Conservation (phyloP, 2,329 filamentous ascomycete genomes). For the Paraconiothyrium sp. region DNA sequence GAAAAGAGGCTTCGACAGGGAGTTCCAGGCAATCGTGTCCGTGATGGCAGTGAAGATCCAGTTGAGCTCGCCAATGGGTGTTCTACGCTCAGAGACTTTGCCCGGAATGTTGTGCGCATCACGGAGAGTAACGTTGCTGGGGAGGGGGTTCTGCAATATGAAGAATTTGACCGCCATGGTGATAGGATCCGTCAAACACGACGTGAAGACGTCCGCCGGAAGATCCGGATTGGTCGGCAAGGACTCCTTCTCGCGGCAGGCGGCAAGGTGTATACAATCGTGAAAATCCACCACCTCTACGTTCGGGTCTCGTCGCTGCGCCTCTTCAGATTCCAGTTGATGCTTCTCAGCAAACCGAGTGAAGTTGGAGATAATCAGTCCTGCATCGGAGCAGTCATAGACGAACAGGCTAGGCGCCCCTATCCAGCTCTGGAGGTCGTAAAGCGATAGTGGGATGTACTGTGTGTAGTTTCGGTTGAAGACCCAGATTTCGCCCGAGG, state of each 20-base stretch:
- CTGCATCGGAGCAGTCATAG: slow-evolving; percentile 96
- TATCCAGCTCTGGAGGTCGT: slow-evolving; percentile 94
- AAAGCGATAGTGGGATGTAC: slow-evolving; percentile 96
- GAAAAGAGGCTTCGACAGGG: slow-evolving; percentile 86
- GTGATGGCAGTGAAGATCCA: slow-evolving; percentile 99
- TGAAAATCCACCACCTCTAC: slow-evolving; percentile 71
- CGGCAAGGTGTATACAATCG: slow-evolving; percentile 91
- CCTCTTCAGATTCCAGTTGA: slow-evolving; percentile 84
- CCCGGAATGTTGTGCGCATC: slow-evolving; percentile 90
- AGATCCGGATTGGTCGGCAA: slow-evolving; percentile 93
- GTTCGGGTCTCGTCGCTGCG: slow-evolving; percentile 77
- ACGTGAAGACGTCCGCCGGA: slow-evolving; percentile 94
- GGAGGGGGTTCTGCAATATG: slow-evolving; percentile 86
- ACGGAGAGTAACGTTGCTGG: slow-evolving; percentile 75
- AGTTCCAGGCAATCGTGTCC: slow-evolving; percentile 98
- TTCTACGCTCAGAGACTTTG: slow-evolving; percentile 88
- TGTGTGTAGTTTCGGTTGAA: slow-evolving; percentile 99
- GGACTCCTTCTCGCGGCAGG: slow-evolving; percentile 89
- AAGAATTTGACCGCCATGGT: slow-evolving; percentile 98
- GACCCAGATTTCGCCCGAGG: slow-evolving; percentile 97
- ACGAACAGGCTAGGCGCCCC: slow-evolving; percentile 96
- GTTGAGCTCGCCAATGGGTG: slow-evolving; percentile 93
- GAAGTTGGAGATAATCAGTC: slow-evolving; percentile 95
- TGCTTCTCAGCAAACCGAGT: slow-evolving; percentile 95
- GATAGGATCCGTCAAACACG: slow-evolving; percentile 94